Base-by-base conservation (phyloP, 192 early-diverging fungal genomes). In the Helicostylum pulchrum region DNA sequence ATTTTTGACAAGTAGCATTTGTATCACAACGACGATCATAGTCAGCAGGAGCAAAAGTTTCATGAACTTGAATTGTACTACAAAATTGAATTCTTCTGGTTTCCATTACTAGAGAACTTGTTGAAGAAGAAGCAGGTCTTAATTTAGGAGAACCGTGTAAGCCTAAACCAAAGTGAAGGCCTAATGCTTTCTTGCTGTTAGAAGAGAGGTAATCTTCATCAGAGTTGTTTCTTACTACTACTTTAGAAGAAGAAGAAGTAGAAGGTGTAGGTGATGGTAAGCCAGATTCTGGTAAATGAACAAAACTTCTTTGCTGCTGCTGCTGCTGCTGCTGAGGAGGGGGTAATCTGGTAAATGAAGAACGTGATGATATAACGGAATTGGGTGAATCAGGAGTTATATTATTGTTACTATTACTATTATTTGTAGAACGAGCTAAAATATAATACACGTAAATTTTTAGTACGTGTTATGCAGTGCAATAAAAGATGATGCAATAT, bases 11-110 rank as follows among this genome's bases (percentile, higher is more conserved):
- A 12, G 93, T 95, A 10, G 87, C 80, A 48, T 91, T 83, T 2
- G 82, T 74, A 75, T 94, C 90, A 52, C 91, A 93, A 47, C 86
- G 84, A n/a, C 94, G 83, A 70, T 97, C 94, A 71, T 98, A 98
- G 51, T 95, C 90, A 15, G 76, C 76, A 2, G 84, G 73, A 23
- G 87, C 79, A 74, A 81, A 90, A 3, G 90, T 92, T 51, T 86
- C 81, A 57, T 86, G 83, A 2, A 89, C 77, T 6, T 77, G 74
- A 26, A 89, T 74, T 39, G 81, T 71, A 50, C 70, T 63, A 39
- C 79, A 79, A 56, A 85, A 85, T 19, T 76, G 75, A 7, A 82
- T 71, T 55, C 70, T 72, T 11, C 69, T 64, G 30, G 71, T 6
- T 39, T 46, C 66, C 45, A 44, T 72, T 17, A 32, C 67, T 21